Evolutionary conservation across 345 rosid species (phyloP), one percentile per base, ranked within the genome.

Genomic region (Rhizophora mangle): DNA sequence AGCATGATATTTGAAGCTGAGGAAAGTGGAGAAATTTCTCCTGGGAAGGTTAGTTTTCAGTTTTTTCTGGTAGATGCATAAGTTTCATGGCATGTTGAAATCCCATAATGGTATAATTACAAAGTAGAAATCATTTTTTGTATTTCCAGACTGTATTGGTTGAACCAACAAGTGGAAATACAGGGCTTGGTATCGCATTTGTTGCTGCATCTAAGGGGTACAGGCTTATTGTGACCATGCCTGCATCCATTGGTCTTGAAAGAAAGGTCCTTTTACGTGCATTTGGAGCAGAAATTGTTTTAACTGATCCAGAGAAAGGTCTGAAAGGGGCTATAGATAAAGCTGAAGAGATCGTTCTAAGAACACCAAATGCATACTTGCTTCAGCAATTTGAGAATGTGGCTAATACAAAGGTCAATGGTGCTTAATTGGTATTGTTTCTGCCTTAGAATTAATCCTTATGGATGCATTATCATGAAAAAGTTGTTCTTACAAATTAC

Each of bases 161-260:
- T 68, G 97, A 91, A 79, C 95, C 97, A 31, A 89, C 96, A 36
- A 89, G 81, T 46, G 98, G 97, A 68, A 94, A 91, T 71, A 94
- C 97, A 53, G 97, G 97, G 56, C 89, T 94, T 3, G 95, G 90
- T 54, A 83, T 94, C 54, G 96, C 97, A 27, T 91, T 94, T 75
- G 97, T 89, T 65, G 97, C 96, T 8, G 96, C 97, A 34, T 80
- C 84, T 43, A 94, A 85, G 84, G 96, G 95, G 20, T 91, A 89
- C 74, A 89, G 87, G 64, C 87, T 94, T 68, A 89, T 87, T 36
- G 87, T 86, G 68, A 86, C 96, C 22, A 91, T 94, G 98, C 98
- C 96, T 49, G 91, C 98, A 61, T 94, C 98, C 22, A 83, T 91
- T 57, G 80, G 85, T 70, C 71, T 88, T 53, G 97, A 94, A 70